Percentiles rank a stretch among this genome's conserved stretches.
Conservation (phyloP, 2,329 filamentous ascomycete species). For the Tolypocladium sp. region DNA sequence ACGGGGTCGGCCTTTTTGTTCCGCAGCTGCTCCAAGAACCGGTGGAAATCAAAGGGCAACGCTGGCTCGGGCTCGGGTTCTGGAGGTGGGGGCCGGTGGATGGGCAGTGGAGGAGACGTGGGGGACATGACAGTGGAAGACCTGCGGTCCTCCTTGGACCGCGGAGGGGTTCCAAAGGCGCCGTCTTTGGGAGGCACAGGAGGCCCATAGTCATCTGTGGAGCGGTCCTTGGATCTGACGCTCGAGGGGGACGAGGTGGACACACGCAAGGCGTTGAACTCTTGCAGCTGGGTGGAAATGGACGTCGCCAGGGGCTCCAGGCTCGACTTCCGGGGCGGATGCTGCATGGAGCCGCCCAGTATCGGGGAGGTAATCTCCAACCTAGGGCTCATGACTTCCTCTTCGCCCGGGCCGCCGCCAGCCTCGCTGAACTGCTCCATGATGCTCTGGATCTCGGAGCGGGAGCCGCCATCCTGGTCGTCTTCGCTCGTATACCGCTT, state of each 20-base stretch:
- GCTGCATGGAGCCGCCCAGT: constrained; percentile 54
- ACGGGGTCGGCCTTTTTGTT: constrained; percentile 98
- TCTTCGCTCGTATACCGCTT: constrained; percentile 49
- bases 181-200: constrained; percentile 54
- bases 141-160: constrained; percentile 27
- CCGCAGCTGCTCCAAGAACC: constrained; percentile 89
- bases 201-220: constrained; percentile 38
- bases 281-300: constrained; percentile 38
- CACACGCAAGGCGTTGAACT: constrained; percentile 33
- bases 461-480: constrained; percentile 59
- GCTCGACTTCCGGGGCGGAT: constrained; percentile 79
- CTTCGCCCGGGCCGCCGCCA: constrained; percentile 59
- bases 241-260: constrained; percentile 28
- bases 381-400: constrained; percentile 88
- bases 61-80: constrained; percentile 72
- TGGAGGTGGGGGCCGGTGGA: constrained; percentile 59
- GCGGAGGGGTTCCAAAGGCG: constrained; percentile 29
- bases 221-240: constrained; percentile 25
- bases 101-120: constrained; percentile 37
- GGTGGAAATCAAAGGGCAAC: constrained; percentile 92
- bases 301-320: constrained; percentile 59
- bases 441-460: constrained; percentile 88
- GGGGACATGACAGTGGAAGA: constrained; percentile 21
- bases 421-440: constrained; percentile 90
- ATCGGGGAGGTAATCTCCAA: constrained; percentile 76